Conservation (phyloP, 257 asterid species). For the Lycium ferocissimum region DNA sequence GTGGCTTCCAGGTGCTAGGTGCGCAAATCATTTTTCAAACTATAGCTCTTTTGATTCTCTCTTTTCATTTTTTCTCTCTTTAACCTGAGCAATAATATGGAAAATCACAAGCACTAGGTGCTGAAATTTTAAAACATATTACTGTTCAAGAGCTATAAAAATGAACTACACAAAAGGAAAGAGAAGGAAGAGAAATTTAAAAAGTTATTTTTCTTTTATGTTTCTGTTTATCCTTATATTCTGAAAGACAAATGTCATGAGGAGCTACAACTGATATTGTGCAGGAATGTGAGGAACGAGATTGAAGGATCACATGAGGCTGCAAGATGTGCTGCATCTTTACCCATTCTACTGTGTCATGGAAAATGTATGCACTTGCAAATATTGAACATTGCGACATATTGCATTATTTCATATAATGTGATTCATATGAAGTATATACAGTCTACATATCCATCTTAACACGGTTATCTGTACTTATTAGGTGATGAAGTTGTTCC, state of each 20-base stretch:
- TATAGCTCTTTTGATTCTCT: not conserved
- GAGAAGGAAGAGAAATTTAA: not conserved
- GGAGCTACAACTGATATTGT: constrained; percentile 31
- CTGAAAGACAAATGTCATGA: not conserved
- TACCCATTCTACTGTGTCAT: constrained; percentile 89
- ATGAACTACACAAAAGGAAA: not conserved
- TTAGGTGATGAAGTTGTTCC: constrained; percentile 89
- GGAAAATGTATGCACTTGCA: constrained; percentile 68
- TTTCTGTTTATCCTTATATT: not conserved
- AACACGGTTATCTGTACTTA: constrained; percentile 7
- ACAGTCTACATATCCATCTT: not conserved
- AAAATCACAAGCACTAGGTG: not conserved
- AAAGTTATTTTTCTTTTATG: not conserved
- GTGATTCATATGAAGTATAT: not conserved
- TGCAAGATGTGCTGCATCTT: constrained; percentile 84
- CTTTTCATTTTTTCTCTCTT: not conserved
- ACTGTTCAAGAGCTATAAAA: not conserved
- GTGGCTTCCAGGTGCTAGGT: constrained; percentile 99
- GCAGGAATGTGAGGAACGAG: constrained; percentile 77
- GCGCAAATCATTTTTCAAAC: not conserved
- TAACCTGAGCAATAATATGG: not conserved
- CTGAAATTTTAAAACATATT: not conserved
- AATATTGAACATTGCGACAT: not conserved
- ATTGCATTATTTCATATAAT: not conserved
- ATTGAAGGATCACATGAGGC: constrained; percentile 86